A percentile compares a stretch with the other conserved stretches of the same genome.
Conservation (phyloP, 495 filamentous ascomycete species). For the Trichoderma gamsii region DNA sequence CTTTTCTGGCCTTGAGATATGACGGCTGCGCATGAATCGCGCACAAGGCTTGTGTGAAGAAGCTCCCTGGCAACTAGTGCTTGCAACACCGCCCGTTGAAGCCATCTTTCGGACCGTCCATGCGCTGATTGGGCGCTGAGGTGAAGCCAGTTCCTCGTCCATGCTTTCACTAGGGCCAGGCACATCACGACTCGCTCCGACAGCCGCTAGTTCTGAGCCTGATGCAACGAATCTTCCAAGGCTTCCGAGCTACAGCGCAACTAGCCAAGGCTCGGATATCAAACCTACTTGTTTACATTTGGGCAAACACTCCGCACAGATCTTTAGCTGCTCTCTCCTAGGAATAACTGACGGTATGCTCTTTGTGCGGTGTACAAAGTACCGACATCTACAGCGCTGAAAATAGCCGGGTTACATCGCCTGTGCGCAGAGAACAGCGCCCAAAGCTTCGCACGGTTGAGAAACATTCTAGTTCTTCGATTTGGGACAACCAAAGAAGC, state of each 20-base stretch:
- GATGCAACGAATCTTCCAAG: neutral
- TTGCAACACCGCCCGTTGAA: neutral
- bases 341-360: too few relatives aligned
- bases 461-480: too few relatives aligned
- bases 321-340: too few relatives aligned
- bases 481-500: neutral
- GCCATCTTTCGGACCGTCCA: neutral
- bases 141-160: neutral
- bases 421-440: too few relatives aligned
- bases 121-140: neutral
- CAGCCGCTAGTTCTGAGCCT: neutral
- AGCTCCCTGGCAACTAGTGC: too few relatives aligned
- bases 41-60: neutral
- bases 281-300: neutral
- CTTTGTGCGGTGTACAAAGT: too few relatives aligned
- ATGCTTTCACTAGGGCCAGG: neutral
- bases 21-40: neutral
- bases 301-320: too few relatives aligned
- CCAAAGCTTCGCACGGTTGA: too few relatives aligned
- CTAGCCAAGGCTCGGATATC: neutral
- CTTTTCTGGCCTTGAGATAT: neutral
- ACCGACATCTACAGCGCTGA: too few relatives aligned
- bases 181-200: too few relatives aligned
- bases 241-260: neutral
- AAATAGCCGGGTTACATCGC: too few relatives aligned